Evolutionary conservation across 2,329 filamentous ascomycete species (phyloP).

Genomic region (Leptographium radiaticola): DNA sequence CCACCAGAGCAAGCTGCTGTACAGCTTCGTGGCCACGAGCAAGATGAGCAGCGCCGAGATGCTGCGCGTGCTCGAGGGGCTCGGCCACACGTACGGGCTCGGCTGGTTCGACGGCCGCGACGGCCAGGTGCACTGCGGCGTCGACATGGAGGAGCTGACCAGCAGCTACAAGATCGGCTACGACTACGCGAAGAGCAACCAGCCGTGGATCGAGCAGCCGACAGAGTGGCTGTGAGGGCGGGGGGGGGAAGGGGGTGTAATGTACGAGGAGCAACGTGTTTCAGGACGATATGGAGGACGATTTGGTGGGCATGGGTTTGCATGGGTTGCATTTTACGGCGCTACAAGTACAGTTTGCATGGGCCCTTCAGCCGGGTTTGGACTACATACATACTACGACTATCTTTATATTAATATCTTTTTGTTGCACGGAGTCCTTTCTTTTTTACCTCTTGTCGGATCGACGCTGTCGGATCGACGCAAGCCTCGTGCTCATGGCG

Average conservation of each 20-base stretch:
- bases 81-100: constrained; percentile 51
- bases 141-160: constrained; percentile 63
- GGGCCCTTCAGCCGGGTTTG: too few relatives aligned
- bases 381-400: too few relatives aligned
- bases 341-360: too few relatives aligned
- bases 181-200: constrained; percentile 32
- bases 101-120: constrained; percentile 68
- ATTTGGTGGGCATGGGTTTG: too few relatives aligned
- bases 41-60: constrained; percentile 48
- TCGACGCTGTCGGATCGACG: too few relatives aligned
- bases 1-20: constrained; percentile 69
- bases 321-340: too few relatives aligned
- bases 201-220: constrained; percentile 32
- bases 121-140: constrained; percentile 59
- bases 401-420: too few relatives aligned
- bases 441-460: too few relatives aligned
- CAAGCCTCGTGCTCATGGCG: too few relatives aligned
- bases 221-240: constrained; percentile 22
- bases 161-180: constrained; percentile 52
- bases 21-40: constrained; percentile 59
- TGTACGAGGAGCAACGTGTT: neutral
- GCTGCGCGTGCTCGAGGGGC: constrained; percentile 41
- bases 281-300: neutral
- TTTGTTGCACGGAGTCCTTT: too few relatives aligned
- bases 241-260: neutral